Evolutionary conservation across 345 rosid genomes (phyloP).

Genomic region (Theobroma cacao): DNA sequence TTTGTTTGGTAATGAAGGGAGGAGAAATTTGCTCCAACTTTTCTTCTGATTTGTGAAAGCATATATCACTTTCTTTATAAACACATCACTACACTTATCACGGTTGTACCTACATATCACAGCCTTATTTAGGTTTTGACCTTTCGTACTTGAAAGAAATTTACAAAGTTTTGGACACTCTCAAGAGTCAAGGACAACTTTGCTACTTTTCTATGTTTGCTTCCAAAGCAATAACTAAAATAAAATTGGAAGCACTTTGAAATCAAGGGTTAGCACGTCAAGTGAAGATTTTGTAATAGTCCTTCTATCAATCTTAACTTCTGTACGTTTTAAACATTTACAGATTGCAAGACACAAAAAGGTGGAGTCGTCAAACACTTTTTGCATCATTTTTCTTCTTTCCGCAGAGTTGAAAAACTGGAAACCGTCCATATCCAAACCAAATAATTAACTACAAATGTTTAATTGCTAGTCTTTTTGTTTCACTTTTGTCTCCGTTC

Average conservation of each 20-base stretch:
- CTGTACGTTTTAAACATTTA: too few relatives aligned
- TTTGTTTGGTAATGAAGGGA: neutral
- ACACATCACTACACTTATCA: constrained; percentile 8
- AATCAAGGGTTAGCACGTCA: neutral
- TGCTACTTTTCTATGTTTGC: neutral
- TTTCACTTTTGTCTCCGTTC: neutral
- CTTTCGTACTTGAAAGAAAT: neutral
- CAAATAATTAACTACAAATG: neutral
- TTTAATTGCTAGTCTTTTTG: too few relatives aligned
- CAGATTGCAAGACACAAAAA: neutral
- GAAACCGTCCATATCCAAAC: neutral
- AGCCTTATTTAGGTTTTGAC: neutral
- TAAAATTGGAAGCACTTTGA: neutral
- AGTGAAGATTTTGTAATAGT: neutral
- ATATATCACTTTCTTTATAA: neutral
- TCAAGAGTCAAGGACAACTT: neutral
- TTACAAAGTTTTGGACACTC: neutral
- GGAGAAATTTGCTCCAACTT: neutral
- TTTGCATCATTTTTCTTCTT: neutral
- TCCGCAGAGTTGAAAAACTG: neutral
- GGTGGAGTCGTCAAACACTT: neutral
- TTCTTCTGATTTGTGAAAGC: constrained; percentile 1
- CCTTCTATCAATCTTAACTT: neutral
- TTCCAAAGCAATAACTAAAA: neutral
- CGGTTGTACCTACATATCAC: neutral